Evolutionary conservation across 2,329 filamentous ascomycete genomes (phyloP), one percentile per base, ranked within the genome.

Genomic region (Hypoxylon sp.): DNA sequence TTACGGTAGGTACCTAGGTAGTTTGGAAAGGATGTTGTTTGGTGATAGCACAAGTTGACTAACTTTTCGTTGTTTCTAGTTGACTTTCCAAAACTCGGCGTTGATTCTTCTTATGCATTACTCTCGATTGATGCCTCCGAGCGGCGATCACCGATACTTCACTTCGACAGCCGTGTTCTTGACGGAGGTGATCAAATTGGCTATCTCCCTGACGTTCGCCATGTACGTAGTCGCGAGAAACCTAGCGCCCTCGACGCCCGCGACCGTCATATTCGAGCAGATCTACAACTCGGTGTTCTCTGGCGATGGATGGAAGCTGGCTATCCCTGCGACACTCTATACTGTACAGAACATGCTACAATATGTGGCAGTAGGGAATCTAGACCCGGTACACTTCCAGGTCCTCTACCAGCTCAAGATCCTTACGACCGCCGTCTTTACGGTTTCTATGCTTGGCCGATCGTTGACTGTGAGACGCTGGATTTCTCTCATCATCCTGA

Each of bases 381-480:
- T 98, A 71, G 93, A 97, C 72, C 91, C 94, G 0, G 93, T 95
- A 4, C 93, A 94, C 56, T 98, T 97, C 75, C 94, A 97, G 77
- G 89, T 97, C 62, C 87, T 95, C 24, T 97, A 95, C 76, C 94
- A 99, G 79, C 83, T 98, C 60, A 97, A 97, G 86, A 95, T 98
- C 67, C 85, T 97, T 66, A 92, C 92, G 1, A 95, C 93, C 0
- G 94, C 95, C 1, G 78, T 97, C 28, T 97, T 97, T 78, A 95
- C 91, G 67, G 89, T 97, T 39, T 78, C 88, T 3, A 84, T 98
- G 74, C 83, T 98, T 17, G 87, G 89, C 20, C 85, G 91, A 60
- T 84, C 85, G 6, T 82, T 97, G 24, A 87, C 91, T 0, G 72
- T 84, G 11, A 89, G 89, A 71, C 91, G 91, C 74, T 98, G 94